Evolutionary conservation across 2,329 filamentous ascomycete species (phyloP), one percentile per base, ranked within the genome.

Genomic region (Sporothrix variecibatus): DNA sequence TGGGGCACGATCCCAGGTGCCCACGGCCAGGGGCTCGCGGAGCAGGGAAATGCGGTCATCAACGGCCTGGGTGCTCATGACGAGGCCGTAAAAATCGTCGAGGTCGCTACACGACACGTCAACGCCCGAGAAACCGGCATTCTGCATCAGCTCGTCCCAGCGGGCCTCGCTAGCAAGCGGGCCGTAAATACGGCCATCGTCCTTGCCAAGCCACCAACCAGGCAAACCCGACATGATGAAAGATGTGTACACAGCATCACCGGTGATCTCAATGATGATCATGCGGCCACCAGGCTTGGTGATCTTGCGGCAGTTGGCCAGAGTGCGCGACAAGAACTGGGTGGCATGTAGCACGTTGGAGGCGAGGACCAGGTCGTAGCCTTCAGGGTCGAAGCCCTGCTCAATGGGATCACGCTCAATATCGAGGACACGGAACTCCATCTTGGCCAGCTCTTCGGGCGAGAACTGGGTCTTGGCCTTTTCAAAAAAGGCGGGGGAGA

Each of bases 261-360:
- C 64, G 5, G 74, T 72, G 15, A 76, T 26, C 53, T 76, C 75
- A 23, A 72, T 72, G 46, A 76, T 78, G 15, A 80, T 78, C 34
- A 87, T 78, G 64, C 82, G 81, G 0, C 85, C 85, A 3, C 81
- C 83, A 0, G 84, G 82, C 17, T 80, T 81, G 0, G 84, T 74
- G 9, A 85, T 75, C 15, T 76, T 77, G 31, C 82, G 79, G 3
- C 81, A 79, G 73, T 83, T 81, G 7, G 73, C 28, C 79, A 82
- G 72, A 31, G 81, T 80, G 38, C 79, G 28, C 62, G 79, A 64
- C 68, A 83, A 75, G 4, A 65, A 76, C 68, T 75, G 56, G 1
- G 82, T 83, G 0, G 82, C 81, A 56, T 84, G 81, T 5, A 85
- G 76, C 0, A 83, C 82, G 49, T 83, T 79, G 15, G 80, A 80